Conservation (phyloP, 345 rosid genomes). For the Crucihimalaya himalaica region DNA sequence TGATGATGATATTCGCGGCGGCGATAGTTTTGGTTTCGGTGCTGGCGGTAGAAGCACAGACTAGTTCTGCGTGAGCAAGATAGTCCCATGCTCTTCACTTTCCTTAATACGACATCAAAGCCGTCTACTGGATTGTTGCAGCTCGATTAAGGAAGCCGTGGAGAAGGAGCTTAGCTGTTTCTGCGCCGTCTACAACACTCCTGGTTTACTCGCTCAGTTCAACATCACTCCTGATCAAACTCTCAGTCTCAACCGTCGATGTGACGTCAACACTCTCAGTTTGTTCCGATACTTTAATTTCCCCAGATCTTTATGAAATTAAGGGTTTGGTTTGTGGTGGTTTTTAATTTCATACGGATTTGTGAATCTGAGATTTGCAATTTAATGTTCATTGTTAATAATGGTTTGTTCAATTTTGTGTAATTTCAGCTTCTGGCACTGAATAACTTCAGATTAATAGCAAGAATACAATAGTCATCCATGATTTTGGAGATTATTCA, state of each 20-base stretch:
- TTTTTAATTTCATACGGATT: no score
- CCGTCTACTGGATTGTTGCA: no score
- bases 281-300: slow-evolving; percentile 37
- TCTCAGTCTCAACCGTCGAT: slow-evolving; percentile 41
- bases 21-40: slow-evolving; percentile 38
- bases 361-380: background rate
- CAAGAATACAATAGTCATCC: background rate
- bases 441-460: background rate
- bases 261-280: slow-evolving; percentile 40
- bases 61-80: no score
- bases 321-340: no score
- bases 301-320: no score
- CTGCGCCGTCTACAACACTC: slow-evolving; percentile 53
- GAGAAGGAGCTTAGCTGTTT: slow-evolving; percentile 56
- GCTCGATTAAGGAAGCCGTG: no score
- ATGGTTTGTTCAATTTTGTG: background rate
- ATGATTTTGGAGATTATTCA: background rate
- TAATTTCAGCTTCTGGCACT: background rate
- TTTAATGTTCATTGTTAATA: no score
- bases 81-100: no score
- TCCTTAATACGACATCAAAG: no score
- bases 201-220: slow-evolving; percentile 41
- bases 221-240: slow-evolving; percentile 44
- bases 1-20: slow-evolving; percentile 22
- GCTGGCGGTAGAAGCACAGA: no score